These are phyloP conservation scores for Oryza officinalis DNA, from an alignment of 176 grass and related monocot genomes.

Conservation along the genomic window DNA sequence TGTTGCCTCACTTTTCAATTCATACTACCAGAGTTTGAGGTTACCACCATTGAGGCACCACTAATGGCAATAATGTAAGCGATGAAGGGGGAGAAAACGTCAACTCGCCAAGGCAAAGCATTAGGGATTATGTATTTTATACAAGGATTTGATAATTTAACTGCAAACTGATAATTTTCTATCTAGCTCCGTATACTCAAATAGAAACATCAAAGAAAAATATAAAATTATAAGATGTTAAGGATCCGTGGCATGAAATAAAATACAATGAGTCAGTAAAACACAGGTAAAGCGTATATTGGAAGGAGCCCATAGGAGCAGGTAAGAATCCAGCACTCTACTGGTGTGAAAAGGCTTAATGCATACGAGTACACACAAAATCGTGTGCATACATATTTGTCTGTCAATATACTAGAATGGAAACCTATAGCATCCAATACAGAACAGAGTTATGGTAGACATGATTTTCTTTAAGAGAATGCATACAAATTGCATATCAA, in stretches of 20 bases:
- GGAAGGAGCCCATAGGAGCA: not conserved
- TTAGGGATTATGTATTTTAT: not conserved
- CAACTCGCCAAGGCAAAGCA: not conserved
- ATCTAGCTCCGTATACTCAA: slow-evolving; percentile 6
- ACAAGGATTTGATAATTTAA: not conserved
- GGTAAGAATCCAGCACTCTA: slow-evolving; percentile 2
- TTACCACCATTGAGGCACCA: not conserved
- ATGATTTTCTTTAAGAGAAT: slow-evolving; percentile 29
- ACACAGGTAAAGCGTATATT: not conserved
- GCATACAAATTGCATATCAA: not conserved
- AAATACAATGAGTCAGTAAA: slow-evolving; percentile 13
- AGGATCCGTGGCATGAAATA: not conserved
- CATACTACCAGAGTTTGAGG: not conserved
- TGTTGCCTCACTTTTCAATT: slow-evolving; percentile 11
- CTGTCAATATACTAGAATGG: not conserved
- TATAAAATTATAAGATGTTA: not conserved
- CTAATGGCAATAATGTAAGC: not conserved
- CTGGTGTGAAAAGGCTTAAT: not conserved
- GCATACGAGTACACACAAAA: not conserved
- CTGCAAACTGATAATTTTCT: not conserved
- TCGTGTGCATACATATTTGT: not conserved
- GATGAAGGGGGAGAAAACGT: not conserved
- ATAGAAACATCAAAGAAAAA: not conserved
- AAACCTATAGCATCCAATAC: slow-evolving; percentile 8
- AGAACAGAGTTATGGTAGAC: slow-evolving; percentile 15